Evolutionary conservation across 805 yeast species (phyloP), one percentile per base, ranked within the genome.

Genomic region (Candida coleopterorum): DNA sequence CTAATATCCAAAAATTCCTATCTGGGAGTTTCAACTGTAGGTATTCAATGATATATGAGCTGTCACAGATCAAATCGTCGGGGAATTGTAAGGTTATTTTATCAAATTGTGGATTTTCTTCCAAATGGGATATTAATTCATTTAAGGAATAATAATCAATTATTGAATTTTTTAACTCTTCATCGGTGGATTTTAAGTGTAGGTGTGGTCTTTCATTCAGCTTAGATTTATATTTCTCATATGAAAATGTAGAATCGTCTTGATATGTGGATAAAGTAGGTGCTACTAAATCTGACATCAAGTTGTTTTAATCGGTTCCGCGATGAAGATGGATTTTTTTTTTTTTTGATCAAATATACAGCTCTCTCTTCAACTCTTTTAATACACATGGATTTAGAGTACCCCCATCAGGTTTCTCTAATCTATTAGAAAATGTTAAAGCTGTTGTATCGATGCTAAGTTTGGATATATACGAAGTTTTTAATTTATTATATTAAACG

Each of bases 21-120:
- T 32, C 28, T 12, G 7, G 7, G 10, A 35, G 25, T 2, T 30
- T 39, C 33, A 27, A 43, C 49, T 73, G 84, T 17, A 83, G 45
- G 27, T 64, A 58, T 39, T 77, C 77, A 0, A 77, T 76, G 1
- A 90, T 75, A 14, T 79, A 68, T 1, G 90, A 77, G 1, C 96
- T 80, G 55, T 90, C 97, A 27, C 79, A 70, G 1, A 93, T 75
- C 25, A 89, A 61, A 4, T 62, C 41, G 55, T 94, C 98, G 0
- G 97, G 97, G 46, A 93, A 90, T 59, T 93, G 98, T 22, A 93
- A 63, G 0, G 97, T 88, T 2, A 89, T 72, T 18, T 71, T 66
- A 30, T 56, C 59, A 55, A 61, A 80, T 23, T 49, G 55, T 20
- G 51, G 53, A 20, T 64, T 58, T 4, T 51, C 46, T 12, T 40